These are phyloP conservation scores for Candida sphagnicola DNA, from an alignment of 805 yeast genomes.

Conservation along the genomic window DNA sequence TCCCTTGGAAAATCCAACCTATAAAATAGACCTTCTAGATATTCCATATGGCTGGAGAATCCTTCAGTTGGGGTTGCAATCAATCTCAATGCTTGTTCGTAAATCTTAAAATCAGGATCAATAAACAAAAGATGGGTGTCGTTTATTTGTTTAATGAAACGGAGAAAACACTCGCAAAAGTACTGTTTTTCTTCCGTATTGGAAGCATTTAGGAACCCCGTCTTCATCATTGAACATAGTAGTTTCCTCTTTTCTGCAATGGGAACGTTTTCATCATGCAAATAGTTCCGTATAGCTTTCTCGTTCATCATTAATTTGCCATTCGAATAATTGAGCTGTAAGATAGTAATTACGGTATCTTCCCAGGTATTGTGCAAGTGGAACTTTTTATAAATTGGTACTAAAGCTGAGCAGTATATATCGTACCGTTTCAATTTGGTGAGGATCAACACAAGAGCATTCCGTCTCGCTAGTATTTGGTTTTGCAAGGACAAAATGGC, in stretches of 20 bases:
- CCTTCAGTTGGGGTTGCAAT: slow-evolving; percentile 12
- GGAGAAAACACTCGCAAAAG: slow-evolving; percentile 14
- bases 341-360: slow-evolving; percentile 20
- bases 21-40: slow-evolving; percentile 5
- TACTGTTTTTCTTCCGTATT: slow-evolving; percentile 9
- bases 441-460: slow-evolving; percentile 20
- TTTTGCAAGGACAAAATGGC: slow-evolving; percentile 13
- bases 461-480: slow-evolving; percentile 15
- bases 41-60: slow-evolving; percentile 10
- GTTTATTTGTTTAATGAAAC: slow-evolving; percentile 10
- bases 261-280: slow-evolving; percentile 10
- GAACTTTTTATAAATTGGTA: slow-evolving; percentile 12
- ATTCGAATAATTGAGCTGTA: slow-evolving; percentile 14
- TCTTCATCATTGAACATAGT: slow-evolving; percentile 12
- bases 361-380: slow-evolving; percentile 14
- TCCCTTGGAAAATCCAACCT: background rate
- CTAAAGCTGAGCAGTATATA: slow-evolving; percentile 15
- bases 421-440: slow-evolving; percentile 23
- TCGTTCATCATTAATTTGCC: slow-evolving; percentile 11
- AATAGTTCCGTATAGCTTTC: slow-evolving; percentile 10
- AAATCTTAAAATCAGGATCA: slow-evolving; percentile 13
- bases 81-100: slow-evolving; percentile 15
- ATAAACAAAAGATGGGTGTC: slow-evolving; percentile 20
- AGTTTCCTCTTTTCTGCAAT: slow-evolving; percentile 18
- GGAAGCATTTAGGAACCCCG: slow-evolving; percentile 15